phyloP scores from a whole-genome alignment of 768 basidiomycete species.

The Cystobasidium tubakii region DNA sequence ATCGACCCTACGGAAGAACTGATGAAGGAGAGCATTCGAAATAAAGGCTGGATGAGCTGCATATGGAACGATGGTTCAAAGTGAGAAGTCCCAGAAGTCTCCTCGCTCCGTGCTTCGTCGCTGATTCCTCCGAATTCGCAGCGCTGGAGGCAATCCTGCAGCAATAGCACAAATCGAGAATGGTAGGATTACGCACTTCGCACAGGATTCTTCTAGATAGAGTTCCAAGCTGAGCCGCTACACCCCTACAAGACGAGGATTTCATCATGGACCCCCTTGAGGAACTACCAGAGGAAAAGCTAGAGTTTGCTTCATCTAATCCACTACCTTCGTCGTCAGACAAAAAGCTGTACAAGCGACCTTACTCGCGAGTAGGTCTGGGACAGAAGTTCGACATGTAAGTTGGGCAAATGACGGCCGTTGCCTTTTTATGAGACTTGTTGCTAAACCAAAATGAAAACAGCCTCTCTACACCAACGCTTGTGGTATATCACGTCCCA shows the following conservation, averaged over 20 bases:
- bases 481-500: conserved; percentile 23
- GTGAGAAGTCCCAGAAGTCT: not conserved
- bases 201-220: not conserved
- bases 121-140: too few species aligned
- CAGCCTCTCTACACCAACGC: conserved; percentile 13
- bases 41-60: conserved; percentile 21
- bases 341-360: conserved; percentile 15
- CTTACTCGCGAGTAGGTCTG: conserved; percentile 19
- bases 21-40: not conserved
- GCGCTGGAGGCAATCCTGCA: not conserved
- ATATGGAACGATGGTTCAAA: conserved; percentile 26
- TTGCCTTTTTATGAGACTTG: too few species aligned
- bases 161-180: not conserved
- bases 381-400: conserved; percentile 30
- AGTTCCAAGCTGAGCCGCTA: not conserved
- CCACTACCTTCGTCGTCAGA: not conserved
- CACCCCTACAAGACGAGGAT: too few species aligned
- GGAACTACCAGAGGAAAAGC: not conserved
- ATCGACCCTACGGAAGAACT: conserved; percentile 11
- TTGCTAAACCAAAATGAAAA: too few species aligned
- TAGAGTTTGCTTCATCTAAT: not conserved
- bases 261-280: conserved; percentile 12
- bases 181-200: not conserved
- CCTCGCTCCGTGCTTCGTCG: not conserved
- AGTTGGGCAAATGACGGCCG: not conserved